These are phyloP conservation scores for Verticillium isaacii DNA, from an alignment of 2,329 filamentous ascomycete species.

Conservation along the genomic window DNA sequence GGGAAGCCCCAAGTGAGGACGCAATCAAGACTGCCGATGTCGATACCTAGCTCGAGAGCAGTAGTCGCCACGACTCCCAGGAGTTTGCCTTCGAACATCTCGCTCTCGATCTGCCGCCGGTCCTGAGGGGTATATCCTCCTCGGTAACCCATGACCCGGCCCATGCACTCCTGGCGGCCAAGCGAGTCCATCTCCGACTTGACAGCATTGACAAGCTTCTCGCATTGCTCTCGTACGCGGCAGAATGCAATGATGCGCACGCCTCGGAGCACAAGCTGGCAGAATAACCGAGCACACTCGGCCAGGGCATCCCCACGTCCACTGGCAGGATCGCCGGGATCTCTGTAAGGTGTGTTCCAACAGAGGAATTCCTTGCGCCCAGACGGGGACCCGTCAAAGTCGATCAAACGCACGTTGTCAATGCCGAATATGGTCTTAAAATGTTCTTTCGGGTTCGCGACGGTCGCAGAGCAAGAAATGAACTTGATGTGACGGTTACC, in stretches of 20 bases:
- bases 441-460: slow-evolving; percentile 86
- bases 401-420: slow-evolving; percentile 72
- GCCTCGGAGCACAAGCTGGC: slow-evolving; percentile 80
- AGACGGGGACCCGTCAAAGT: slow-evolving; percentile 89
- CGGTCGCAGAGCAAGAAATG: slow-evolving; percentile 93
- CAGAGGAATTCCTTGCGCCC: slow-evolving; percentile 92
- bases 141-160: slow-evolving; percentile 88
- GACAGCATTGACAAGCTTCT: slow-evolving; percentile 75
- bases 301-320: slow-evolving; percentile 77
- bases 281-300: slow-evolving; percentile 88
- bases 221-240: slow-evolving; percentile 80
- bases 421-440: slow-evolving; percentile 94
- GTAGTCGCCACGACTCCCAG: slow-evolving; percentile 92
- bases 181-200: slow-evolving; percentile 70
- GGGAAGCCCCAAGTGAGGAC: slow-evolving; percentile 94
- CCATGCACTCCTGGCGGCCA: slow-evolving; percentile 69
- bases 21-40: slow-evolving; percentile 90
- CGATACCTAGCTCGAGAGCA: slow-evolving; percentile 87
- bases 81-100: slow-evolving; percentile 96
- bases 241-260: slow-evolving; percentile 93
- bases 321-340: slow-evolving; percentile 79
- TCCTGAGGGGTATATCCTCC: slow-evolving; percentile 94
- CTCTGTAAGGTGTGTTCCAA: slow-evolving; percentile 96
- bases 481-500: slow-evolving; percentile 85
- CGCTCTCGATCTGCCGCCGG: slow-evolving; percentile 78